A percentile compares a stretch with the other conserved stretches of the same genome.
Conservation (phyloP, 208 protist species). For the Wallacemonas sp. region DNA sequence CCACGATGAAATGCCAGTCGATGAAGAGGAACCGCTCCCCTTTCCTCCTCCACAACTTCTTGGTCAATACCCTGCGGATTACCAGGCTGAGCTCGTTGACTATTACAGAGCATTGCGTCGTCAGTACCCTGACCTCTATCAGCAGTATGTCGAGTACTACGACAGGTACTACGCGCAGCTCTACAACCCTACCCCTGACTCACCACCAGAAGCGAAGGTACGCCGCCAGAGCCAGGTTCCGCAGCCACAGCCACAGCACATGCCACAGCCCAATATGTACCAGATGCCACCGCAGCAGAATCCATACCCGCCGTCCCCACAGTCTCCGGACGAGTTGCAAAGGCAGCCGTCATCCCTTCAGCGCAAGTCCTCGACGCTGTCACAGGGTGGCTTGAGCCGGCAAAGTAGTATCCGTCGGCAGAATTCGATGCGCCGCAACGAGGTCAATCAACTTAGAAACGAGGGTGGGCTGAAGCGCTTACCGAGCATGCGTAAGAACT, state of each 20-base stretch:
- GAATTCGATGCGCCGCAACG: conserved; percentile 49
- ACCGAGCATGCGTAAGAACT: conserved; percentile 40
- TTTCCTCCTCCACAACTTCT: conserved; percentile 52
- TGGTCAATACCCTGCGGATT: conserved; percentile 45
- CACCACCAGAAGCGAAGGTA: not conserved
- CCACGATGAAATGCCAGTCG: conserved; percentile 15
- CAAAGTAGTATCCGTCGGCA: conserved; percentile 48
- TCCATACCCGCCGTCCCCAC: conserved; percentile 4
- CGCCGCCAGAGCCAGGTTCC: not conserved
- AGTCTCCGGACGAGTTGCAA: not conserved
- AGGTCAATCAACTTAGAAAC: conserved; percentile 48
- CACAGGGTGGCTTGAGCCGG: conserved; percentile 21
- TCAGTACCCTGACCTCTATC: conserved; percentile 53
- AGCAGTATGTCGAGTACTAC: conserved; percentile 63
- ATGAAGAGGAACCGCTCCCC: conserved; percentile 35
- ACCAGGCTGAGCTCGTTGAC: conserved; percentile 44
- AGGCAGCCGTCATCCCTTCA: not conserved
- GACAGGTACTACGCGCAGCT: conserved; percentile 46
- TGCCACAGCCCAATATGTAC: not conserved
- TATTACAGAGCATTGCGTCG: conserved; percentile 50
- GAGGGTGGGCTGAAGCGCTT: conserved; percentile 38
- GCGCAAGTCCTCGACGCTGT: conserved; percentile 28
- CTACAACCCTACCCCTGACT: conserved; percentile 15
- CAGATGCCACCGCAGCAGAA: conserved; percentile 10
- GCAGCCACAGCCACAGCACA: conserved; percentile 2